Evolutionary conservation across 2,329 filamentous ascomycete species (phyloP), one percentile per base, ranked within the genome.

Genomic region (Cercospora nicotianae): DNA sequence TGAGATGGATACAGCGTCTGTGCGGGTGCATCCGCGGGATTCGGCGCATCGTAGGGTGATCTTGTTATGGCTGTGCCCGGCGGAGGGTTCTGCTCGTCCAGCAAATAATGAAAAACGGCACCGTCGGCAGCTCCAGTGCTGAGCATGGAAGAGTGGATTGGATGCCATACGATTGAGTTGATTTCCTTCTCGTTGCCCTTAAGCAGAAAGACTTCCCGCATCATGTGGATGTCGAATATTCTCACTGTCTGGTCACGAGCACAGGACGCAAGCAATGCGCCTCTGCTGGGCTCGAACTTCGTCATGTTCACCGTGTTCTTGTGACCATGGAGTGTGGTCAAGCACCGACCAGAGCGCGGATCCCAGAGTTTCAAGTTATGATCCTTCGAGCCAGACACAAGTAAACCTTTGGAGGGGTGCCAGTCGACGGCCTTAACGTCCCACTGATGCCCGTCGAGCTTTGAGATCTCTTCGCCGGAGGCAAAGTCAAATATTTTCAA

Each of bases 311-410:
- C 94, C 42, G 93, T 96, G 78, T 97, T 98, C 80, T 99, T 99
- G 81, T 98, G 95, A 53, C 93, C 94, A 79, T 97, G 94, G 3
- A 99, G 87, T 0, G 94, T 98, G 0, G 94, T 97, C 64, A 99
- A 84, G 78, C 93, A 97, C 53, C 93, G 90, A 39, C 91, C 90
- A 5, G 90, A 94, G 65, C 95, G 88, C n/a, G 95, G 95, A 79
- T 99, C 95, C 95, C 95, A 99, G 53, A 99, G 88, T 80, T 98
- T 98, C 76, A 99, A 93, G 70, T 96, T 85, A 80, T 99, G 94
- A 77, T 99, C 95, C 81, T 99, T 99, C 10, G 94, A 98, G 42
- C 95, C 95, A 0, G 95, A 98, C 3, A 97, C 94, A 33, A 99
- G 86, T 4, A 99, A 82, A 1, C 95, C 95, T 81, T 97, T 98